Base-by-base conservation (phyloP, 768 basidiomycete genomes). In the Mycena metata region DNA sequence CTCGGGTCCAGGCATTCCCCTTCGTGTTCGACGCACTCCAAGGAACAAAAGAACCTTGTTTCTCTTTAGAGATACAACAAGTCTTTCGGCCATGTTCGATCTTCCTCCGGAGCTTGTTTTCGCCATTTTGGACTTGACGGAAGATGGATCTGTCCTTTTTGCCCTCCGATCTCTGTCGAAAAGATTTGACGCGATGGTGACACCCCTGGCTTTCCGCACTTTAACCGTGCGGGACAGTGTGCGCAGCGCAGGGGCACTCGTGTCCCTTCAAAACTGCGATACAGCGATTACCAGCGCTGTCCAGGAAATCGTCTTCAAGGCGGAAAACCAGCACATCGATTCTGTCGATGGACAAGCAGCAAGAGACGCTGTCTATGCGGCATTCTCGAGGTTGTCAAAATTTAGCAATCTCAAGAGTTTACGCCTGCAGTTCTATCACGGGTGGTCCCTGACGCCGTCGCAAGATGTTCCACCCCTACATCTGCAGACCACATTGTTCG, bases 91-190 rank as follows among this genome's bases (percentile, higher is more conserved):
- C 30, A 50, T 61, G 50, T 13, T 35, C 26, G 9, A 36, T 41
- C 2, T 62, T 39, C 60, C 49, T 9, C n/a, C 41, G 17, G 62
- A 64, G 43, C 24, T 64, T 9, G 10, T 64, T 4, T 23, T 8
- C 7, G 8, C 23, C 5, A 43, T 64, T 24, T 43, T 24, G 21
- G 13, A 55, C 16, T 43, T 19, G 8, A 21, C 56, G 2, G 33
- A 46, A n/a, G 10, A 26, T 16, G 7, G 23, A 10, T 9, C 39
- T 2, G 41, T 21, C 3, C 49, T 70, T 2, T 13, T 56, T 21
- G 36, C 21, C 17, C 64, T 66, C 24, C 60, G 63, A 5, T n/a
- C 64, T 70, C 10, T 49, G 15, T 70, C 63, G 7, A 66, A 66
- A 58, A 43, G 41, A 23, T 45, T 69, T 24, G 64, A 60, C 4